Evolutionary conservation across 2,329 filamentous ascomycete species (phyloP).

Genomic region (Aspergillus sp.): DNA sequence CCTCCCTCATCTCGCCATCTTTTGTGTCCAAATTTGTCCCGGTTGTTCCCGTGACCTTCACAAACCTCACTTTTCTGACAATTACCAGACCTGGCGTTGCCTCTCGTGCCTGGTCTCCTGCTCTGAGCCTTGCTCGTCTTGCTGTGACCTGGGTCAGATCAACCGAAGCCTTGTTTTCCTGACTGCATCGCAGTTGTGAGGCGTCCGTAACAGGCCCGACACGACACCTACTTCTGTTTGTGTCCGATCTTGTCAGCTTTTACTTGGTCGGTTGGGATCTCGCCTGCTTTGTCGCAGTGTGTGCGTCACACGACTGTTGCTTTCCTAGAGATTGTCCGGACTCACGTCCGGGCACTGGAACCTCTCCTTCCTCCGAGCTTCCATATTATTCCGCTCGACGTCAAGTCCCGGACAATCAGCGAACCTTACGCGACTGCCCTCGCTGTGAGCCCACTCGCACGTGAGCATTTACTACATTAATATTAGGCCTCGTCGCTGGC

Average conservation of each 20-base stretch:
- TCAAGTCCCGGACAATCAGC: neutral
- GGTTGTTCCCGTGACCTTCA: neutral
- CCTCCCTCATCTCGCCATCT: constrained; percentile 1
- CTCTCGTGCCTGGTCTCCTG: neutral
- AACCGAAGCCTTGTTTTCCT: neutral
- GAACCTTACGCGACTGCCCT: neutral
- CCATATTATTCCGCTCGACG: neutral
- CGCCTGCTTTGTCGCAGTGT: constrained; percentile 1
- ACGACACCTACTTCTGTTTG: constrained; percentile 9
- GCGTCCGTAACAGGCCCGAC: neutral
- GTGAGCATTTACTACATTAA: neutral
- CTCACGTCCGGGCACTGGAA: neutral
- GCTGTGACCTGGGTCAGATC: neutral
- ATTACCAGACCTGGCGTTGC: too few relatives aligned
- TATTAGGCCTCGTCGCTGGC: neutral
- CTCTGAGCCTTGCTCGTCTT: constrained; percentile 1
- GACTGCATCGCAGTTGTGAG: neutral
- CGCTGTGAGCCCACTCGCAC: neutral
- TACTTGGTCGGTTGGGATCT: neutral
- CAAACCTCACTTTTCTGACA: neutral
- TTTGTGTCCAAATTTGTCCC: constrained; percentile 4
- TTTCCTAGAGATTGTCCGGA: neutral
- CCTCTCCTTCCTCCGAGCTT: neutral
- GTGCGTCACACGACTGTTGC: constrained; percentile 3
- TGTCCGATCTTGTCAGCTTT: constrained; percentile 3